Conservation (phyloP, 2,329 filamentous ascomycete species). For the Fusarium humuli region DNA sequence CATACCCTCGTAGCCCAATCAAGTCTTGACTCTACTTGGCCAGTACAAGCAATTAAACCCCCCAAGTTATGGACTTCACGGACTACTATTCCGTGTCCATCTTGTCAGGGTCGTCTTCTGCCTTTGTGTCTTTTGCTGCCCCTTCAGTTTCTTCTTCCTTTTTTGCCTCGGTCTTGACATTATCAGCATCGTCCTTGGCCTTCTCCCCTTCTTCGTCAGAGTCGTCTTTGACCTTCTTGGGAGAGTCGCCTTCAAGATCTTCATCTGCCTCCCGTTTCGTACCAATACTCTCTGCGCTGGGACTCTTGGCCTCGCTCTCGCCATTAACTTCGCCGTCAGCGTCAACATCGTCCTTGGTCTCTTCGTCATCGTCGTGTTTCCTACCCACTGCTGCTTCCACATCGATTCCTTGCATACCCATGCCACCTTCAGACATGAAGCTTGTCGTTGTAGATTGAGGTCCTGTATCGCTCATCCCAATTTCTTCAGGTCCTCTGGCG, state of each 20-base stretch:
- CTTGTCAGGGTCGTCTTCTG: conserved; percentile 36
- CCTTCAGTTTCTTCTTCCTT: conserved; percentile 18
- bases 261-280: conserved; percentile 69
- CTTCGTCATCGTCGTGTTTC: conserved; percentile 53
- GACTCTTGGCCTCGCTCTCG: conserved; percentile 47
- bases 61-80: neutral
- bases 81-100: conserved; percentile 45
- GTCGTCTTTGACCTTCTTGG: conserved; percentile 65
- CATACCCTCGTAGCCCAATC: neutral
- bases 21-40: neutral
- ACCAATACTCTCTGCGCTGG: conserved; percentile 51
- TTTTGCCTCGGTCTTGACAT: conserved; percentile 5
- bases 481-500: conserved; percentile 83
- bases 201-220: conserved; percentile 55
- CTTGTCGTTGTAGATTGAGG: conserved; percentile 67
- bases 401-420: conserved; percentile 68
- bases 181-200: conserved; percentile 22
- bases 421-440: conserved; percentile 54
- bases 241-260: conserved; percentile 54
- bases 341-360: conserved; percentile 34
- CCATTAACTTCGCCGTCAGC: conserved; percentile 40
- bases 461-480: conserved; percentile 89
- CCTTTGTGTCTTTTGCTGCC: conserved; percentile 38
- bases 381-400: conserved; percentile 71
- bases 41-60: neutral